Conservation (phyloP, 2,329 filamentous ascomycete species). For the Macrophomina pseudophaseolina region DNA sequence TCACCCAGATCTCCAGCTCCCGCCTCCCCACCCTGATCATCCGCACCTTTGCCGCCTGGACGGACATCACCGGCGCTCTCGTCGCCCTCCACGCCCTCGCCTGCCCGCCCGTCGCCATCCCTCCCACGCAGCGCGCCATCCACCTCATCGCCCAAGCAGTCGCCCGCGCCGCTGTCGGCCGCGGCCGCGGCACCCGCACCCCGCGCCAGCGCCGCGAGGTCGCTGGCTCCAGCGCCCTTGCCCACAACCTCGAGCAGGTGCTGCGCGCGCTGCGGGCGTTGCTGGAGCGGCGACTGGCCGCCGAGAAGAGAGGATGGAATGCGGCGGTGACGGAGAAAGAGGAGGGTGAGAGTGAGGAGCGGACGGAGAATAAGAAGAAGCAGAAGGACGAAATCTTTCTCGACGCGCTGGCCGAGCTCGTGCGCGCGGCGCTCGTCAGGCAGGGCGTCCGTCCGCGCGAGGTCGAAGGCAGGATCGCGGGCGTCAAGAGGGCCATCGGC, state of each 20-base stretch:
- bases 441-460: neutral
- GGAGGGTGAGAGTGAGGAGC: neutral
- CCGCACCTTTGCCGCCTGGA: conserved; percentile 42
- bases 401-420: conserved; percentile 12
- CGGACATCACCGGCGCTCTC: conserved; percentile 42
- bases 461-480: neutral
- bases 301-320: too few relatives aligned
- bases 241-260: neutral
- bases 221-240: neutral
- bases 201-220: conserved; percentile 7
- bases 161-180: conserved; percentile 37
- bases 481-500: neutral
- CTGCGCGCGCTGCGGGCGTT: neutral
- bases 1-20: conserved; percentile 23
- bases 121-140: conserved; percentile 32
- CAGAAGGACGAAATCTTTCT: neutral
- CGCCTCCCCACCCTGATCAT: conserved; percentile 38
- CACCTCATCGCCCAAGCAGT: conserved; percentile 37
- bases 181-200: neutral
- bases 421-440: conserved; percentile 7
- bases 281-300: conserved; percentile 1
- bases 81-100: conserved; percentile 41
- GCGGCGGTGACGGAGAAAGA: neutral
- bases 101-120: conserved; percentile 33
- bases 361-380: too few relatives aligned